Percentiles rank a stretch among this genome's conserved stretches.
Conservation (phyloP, 768 basidiomycete species). For the Lactifluus hygrophoroides region DNA sequence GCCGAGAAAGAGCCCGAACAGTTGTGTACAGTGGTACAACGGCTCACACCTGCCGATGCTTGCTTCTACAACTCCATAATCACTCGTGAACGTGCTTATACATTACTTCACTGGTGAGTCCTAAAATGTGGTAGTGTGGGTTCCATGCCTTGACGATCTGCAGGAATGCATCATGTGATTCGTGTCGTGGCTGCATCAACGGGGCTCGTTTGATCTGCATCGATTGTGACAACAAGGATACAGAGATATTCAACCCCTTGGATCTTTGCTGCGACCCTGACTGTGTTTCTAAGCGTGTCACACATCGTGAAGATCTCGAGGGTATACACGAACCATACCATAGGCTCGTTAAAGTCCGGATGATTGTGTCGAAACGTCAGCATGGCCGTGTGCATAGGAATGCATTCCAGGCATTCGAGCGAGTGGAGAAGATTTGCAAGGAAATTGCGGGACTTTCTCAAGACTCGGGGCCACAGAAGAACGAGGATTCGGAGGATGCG, state of each 20-base stretch:
- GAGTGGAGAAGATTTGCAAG: not conserved
- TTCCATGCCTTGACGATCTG: not conserved
- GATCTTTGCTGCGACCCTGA: conserved; percentile 26
- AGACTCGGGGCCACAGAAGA: no score
- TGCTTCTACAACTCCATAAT: conserved; percentile 23
- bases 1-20: conserved; percentile 19
- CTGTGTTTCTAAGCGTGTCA: conserved; percentile 21
- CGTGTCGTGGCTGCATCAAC: conserved; percentile 24
- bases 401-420: not conserved
- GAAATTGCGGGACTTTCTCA: not conserved
- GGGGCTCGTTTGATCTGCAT: conserved; percentile 28
- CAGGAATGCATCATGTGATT: conserved; percentile 23
- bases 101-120: conserved; percentile 22
- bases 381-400: not conserved
- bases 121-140: not conserved
- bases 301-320: conserved; percentile 15
- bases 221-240: conserved; percentile 23
- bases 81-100: conserved; percentile 20
- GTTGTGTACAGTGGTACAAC: conserved; percentile 10
- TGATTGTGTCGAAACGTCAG: not conserved
- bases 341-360: not conserved
- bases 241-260: conserved; percentile 17
- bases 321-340: not conserved
- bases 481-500: no score
- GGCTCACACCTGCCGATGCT: conserved; percentile 23